These are phyloP conservation scores for Cystobasidium ongulense DNA, from an alignment of 768 basidiomycete species.

Conservation along the genomic window DNA sequence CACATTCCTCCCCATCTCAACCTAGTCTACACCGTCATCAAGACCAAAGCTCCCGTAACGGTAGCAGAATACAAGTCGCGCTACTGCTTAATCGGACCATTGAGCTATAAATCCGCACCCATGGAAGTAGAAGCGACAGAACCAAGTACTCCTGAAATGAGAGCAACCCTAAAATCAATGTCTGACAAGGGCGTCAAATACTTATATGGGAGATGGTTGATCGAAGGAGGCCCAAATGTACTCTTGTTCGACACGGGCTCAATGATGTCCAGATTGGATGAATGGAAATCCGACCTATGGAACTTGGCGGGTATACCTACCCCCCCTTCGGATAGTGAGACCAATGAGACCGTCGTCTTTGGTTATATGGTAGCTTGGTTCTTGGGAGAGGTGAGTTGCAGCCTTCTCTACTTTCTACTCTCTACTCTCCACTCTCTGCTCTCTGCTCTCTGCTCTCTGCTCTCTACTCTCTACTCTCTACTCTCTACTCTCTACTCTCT, in stretches of 20 bases:
- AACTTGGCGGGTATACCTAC: conserved; percentile 95
- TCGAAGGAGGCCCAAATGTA: conserved; percentile 91
- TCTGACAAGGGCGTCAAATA: conserved; percentile 80
- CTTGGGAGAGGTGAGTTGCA: conserved; percentile 74
- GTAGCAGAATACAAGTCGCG: conserved; percentile 90
- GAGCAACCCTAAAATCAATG: conserved; percentile 71
- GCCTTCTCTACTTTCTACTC: too few relatives aligned
- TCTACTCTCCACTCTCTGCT: too few relatives aligned
- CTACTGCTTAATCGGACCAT: conserved; percentile 93
- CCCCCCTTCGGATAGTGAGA: conserved; percentile 92
- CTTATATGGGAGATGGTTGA: conserved; percentile 94
- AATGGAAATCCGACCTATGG: conserved; percentile 99
- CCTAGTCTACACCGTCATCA: conserved; percentile 34
- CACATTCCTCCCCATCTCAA: not conserved
- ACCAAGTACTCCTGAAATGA: conserved; percentile 55
- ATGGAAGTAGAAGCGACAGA: conserved; percentile 97
- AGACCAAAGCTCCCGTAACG: conserved; percentile 95
- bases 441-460: too few relatives aligned
- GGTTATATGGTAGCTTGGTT: conserved; percentile 99
- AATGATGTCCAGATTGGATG: conserved; percentile 77
- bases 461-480: too few relatives aligned
- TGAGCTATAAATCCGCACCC: conserved; percentile 94
- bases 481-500: too few relatives aligned
- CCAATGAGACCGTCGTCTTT: conserved; percentile 95
- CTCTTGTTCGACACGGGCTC: conserved; percentile 92